These are phyloP conservation scores for Tetradesmus lagerheimii DNA, from an alignment of 139 green algal species.

Conservation along the genomic window DNA sequence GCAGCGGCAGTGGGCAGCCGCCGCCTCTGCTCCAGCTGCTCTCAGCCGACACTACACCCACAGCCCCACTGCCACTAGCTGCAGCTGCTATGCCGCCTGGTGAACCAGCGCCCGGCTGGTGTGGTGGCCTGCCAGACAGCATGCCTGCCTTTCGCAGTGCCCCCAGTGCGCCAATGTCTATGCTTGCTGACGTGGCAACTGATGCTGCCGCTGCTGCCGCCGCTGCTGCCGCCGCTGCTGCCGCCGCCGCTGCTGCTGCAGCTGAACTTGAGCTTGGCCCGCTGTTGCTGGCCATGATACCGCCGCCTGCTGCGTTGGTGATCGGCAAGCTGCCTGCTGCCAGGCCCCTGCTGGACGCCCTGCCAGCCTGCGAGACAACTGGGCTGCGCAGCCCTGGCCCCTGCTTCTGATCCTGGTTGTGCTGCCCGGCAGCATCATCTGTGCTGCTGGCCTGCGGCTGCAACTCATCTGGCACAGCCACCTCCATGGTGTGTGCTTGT, in stretches of 20 bases:
- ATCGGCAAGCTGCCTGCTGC: slow-evolving; percentile 14
- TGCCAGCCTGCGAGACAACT: background rate
- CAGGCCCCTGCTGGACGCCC: background rate
- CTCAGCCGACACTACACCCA: background rate
- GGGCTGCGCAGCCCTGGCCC: background rate
- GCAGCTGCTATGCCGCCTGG: background rate
- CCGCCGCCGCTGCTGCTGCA: slow-evolving; percentile 31
- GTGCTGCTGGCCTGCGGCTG: background rate
- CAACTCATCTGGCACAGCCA: background rate
- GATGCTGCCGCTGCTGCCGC: too few relatives aligned
- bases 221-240: slow-evolving; percentile 10
- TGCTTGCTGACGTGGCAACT: slow-evolving; percentile 40
- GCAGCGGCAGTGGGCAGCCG: background rate
- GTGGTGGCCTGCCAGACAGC: background rate
- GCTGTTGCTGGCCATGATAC: slow-evolving; percentile 5
- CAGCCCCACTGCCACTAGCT: background rate
- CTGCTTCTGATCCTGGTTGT: slow-evolving; percentile 2
- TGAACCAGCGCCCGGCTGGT: background rate
- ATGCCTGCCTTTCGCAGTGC: background rate
- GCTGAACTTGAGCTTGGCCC: background rate
- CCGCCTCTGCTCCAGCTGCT: background rate
- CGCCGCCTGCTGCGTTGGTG: background rate
- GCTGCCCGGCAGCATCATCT: background rate
- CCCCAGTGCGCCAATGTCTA: slow-evolving; percentile 28
- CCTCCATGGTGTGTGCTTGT: background rate